Evolutionary conservation across 2,329 filamentous ascomycete species (phyloP).

Genomic region (Cadophora sp.): DNA sequence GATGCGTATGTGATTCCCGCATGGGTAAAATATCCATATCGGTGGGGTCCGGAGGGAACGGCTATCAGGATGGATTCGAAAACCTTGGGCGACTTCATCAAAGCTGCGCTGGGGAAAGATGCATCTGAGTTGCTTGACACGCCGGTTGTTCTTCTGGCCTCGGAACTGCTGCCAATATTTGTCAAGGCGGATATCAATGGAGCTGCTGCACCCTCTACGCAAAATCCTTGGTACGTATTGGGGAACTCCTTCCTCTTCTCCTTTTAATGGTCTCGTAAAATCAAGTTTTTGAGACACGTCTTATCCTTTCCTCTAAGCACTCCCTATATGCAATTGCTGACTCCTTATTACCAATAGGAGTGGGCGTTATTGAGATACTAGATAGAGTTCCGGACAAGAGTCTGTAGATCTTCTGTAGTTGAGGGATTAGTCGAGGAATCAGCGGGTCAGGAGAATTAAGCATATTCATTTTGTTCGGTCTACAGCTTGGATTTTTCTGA

Average conservation of each 20-base stretch:
- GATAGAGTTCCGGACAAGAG: not conserved
- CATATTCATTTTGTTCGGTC: not conserved
- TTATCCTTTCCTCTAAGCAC: too few species aligned
- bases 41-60: conserved; percentile 37
- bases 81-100: conserved; percentile 30
- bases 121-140: conserved; percentile 23
- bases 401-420: too few species aligned
- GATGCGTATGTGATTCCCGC: conserved; percentile 27
- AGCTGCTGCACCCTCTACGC: conserved; percentile 28
- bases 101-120: conserved; percentile 28
- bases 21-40: conserved; percentile 37
- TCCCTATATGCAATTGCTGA: too few species aligned
- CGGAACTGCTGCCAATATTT: conserved; percentile 35
- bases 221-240: conserved; percentile 35
- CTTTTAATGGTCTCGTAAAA: too few species aligned
- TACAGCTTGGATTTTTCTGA: not conserved
- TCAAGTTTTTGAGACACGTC: too few species aligned
- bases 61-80: conserved; percentile 32
- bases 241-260: too few species aligned
- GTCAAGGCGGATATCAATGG: conserved; percentile 37
- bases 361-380: conserved; percentile 29
- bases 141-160: conserved; percentile 31
- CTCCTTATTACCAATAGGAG: too few species aligned
- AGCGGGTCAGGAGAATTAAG: not conserved
- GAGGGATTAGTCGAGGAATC: not conserved